Conservation (phyloP, 192 early-diverging fungal species). For the Backusella westeae region DNA sequence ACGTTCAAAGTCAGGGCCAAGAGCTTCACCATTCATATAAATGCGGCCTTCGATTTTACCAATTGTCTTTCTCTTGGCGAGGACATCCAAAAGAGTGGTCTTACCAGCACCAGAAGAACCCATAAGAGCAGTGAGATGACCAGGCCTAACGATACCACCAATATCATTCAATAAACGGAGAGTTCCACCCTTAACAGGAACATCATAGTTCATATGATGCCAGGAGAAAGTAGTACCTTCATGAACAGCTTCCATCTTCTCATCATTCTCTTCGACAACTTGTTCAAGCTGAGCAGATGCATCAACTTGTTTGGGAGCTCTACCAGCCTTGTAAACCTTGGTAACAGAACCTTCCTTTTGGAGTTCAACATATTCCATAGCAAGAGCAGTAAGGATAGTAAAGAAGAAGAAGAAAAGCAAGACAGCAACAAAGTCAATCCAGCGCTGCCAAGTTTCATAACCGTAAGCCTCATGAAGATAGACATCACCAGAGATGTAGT, state of each 20-base stretch:
- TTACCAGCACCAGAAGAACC: slow-evolving; percentile 74
- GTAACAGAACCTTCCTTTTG: slow-evolving; percentile 55
- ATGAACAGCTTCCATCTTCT: slow-evolving; percentile 43
- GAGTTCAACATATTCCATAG: slow-evolving; percentile 64
- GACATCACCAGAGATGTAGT: slow-evolving; percentile 48
- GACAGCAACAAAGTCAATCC: slow-evolving; percentile 52
- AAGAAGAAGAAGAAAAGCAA: slow-evolving; percentile 42
- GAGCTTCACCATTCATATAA: slow-evolving; percentile 63
- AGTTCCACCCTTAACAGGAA: slow-evolving; percentile 45
- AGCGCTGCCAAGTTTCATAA: slow-evolving; percentile 49
- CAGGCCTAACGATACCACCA: slow-evolving; percentile 69
- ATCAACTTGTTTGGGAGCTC: slow-evolving; percentile 2
- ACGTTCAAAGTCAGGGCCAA: slow-evolving; percentile 59
- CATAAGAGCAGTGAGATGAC: slow-evolving; percentile 84
- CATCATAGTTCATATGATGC: slow-evolving; percentile 60
- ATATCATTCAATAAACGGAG: slow-evolving; percentile 60
- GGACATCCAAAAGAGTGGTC: slow-evolving; percentile 73
- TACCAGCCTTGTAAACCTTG: slow-evolving; percentile 49
- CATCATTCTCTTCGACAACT: slow-evolving; percentile 11
- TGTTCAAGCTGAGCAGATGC: slow-evolving; percentile 9
- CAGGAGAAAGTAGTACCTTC: slow-evolving; percentile 62
- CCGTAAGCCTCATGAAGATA: slow-evolving; percentile 49
- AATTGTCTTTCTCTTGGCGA: slow-evolving; percentile 78
- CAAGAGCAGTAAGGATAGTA: slow-evolving; percentile 39
- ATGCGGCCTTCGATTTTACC: slow-evolving; percentile 65